These are phyloP conservation scores for Colletotrichum sp. DNA, from an alignment of 2,329 filamentous ascomycete genomes.

Conservation along the genomic window DNA sequence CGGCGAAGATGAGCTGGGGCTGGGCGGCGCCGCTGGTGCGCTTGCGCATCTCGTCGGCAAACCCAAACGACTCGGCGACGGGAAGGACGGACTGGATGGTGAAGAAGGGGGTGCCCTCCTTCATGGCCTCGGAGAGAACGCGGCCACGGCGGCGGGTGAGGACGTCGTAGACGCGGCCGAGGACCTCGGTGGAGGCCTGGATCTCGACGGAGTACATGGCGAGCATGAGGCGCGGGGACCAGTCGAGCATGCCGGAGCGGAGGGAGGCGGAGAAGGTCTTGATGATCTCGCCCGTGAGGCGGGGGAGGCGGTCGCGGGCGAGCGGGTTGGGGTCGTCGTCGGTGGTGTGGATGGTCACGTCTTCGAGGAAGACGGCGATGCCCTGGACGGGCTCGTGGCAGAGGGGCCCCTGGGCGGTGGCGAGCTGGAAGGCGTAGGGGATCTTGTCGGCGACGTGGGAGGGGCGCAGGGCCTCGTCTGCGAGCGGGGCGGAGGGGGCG, in stretches of 20 bases:
- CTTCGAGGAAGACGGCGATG: constrained; percentile 88
- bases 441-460: constrained; percentile 89
- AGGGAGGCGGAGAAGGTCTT: constrained; percentile 87
- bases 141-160: constrained; percentile 91
- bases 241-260: constrained; percentile 86
- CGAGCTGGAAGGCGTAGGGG: constrained; percentile 91
- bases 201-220: constrained; percentile 99
- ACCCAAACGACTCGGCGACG: constrained; percentile 94
- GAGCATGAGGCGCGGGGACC: constrained; percentile 92
- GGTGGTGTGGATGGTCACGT: constrained; percentile 62
- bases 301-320: constrained; percentile 71
- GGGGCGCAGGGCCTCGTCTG: constrained; percentile 58
- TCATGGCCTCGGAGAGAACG: constrained; percentile 89
- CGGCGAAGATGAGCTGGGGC: constrained; percentile 91
- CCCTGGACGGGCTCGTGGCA: constrained; percentile 95
- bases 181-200: constrained; percentile 92
- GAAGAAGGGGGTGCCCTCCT: constrained; percentile 96
- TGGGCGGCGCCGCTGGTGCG: constrained; percentile 88
- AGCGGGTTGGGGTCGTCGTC: constrained; percentile 57
- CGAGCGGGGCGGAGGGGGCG: constrained; percentile 37
- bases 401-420: constrained; percentile 85
- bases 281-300: constrained; percentile 92
- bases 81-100: constrained; percentile 88
- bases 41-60: constrained; percentile 95
- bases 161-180: constrained; percentile 96